Conservation (phyloP, 345 rosid genomes). For the Arabidopsis suecica region DNA sequence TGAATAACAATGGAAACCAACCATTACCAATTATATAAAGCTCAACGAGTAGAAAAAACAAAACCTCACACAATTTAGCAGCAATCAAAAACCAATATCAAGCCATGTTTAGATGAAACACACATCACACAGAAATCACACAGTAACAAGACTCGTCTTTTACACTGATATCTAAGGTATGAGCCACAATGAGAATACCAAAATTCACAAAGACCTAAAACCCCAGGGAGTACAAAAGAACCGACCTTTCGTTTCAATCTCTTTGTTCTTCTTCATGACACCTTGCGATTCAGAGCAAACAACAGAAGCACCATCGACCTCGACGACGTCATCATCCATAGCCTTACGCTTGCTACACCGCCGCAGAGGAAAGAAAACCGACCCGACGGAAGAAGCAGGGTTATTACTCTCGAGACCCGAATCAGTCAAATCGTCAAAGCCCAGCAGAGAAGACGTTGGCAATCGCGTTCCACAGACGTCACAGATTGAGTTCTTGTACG, state of each 20-base stretch:
- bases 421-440: slow-evolving; percentile 60
- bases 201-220: slow-evolving; percentile 1
- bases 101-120: background rate
- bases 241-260: slow-evolving; percentile 49
- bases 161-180: background rate
- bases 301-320: slow-evolving; percentile 37
- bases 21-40: background rate
- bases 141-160: background rate
- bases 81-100: slow-evolving; percentile 3
- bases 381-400: slow-evolving; percentile 67
- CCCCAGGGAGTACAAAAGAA: slow-evolving; percentile 6
- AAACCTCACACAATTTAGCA: slow-evolving; percentile 5
- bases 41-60: slow-evolving; percentile 2
- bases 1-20: background rate
- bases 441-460: slow-evolving; percentile 49
- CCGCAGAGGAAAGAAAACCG: slow-evolving; percentile 84
- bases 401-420: slow-evolving; percentile 45
- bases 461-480: slow-evolving; percentile 72
- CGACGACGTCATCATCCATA: slow-evolving; percentile 46
- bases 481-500: slow-evolving; percentile 67
- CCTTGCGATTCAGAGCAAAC: slow-evolving; percentile 39
- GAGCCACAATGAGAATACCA: background rate
- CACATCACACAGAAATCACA: background rate
- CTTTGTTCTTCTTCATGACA: slow-evolving; percentile 43
- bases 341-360: slow-evolving; percentile 69